Evolutionary conservation across 495 filamentous ascomycete species (phyloP).

Genomic region (Evernia prunastri): DNA sequence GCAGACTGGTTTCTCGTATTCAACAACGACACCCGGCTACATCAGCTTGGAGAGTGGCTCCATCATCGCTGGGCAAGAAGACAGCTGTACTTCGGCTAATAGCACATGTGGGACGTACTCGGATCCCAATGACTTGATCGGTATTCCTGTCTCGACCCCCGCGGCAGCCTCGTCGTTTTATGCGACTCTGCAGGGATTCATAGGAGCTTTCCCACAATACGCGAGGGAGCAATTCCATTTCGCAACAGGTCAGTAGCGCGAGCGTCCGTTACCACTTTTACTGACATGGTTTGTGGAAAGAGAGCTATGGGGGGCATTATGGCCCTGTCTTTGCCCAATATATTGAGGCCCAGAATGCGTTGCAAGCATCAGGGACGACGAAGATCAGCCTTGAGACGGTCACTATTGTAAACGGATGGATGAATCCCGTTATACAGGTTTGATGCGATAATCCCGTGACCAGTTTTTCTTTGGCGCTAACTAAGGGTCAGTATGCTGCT

Average conservation of each 20-base stretch:
- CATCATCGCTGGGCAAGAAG: neutral
- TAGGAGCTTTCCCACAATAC: slow-evolving; percentile 56
- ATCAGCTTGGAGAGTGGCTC: slow-evolving; percentile 39
- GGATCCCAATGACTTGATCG: neutral
- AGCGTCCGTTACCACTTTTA: slow-evolving; percentile 27
- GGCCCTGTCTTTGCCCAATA: slow-evolving; percentile 59
- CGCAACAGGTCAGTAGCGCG: neutral
- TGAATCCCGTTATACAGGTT: slow-evolving; percentile 45
- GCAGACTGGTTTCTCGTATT: slow-evolving; percentile 57
- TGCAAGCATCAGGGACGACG: slow-evolving; percentile 24
- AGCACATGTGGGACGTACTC: neutral
- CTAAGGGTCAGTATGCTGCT: neutral
- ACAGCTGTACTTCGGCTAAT: neutral
- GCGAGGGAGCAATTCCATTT: slow-evolving; percentile 30
- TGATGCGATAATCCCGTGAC: neutral
- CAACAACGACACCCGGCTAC: slow-evolving; percentile 36
- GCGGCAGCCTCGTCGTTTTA: slow-evolving; percentile 27
- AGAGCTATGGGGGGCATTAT: slow-evolving; percentile 57
- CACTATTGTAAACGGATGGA: slow-evolving; percentile 54
- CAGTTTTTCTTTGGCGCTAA: neutral
- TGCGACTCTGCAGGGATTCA: slow-evolving; percentile 54
- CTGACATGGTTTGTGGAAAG: neutral
- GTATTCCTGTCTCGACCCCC: neutral
- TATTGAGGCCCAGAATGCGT: slow-evolving; percentile 59
- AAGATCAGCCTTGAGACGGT: slow-evolving; percentile 36